These are phyloP conservation scores for Avena sativa DNA, from an alignment of 176 grass and related monocot species.

Conservation along the genomic window DNA sequence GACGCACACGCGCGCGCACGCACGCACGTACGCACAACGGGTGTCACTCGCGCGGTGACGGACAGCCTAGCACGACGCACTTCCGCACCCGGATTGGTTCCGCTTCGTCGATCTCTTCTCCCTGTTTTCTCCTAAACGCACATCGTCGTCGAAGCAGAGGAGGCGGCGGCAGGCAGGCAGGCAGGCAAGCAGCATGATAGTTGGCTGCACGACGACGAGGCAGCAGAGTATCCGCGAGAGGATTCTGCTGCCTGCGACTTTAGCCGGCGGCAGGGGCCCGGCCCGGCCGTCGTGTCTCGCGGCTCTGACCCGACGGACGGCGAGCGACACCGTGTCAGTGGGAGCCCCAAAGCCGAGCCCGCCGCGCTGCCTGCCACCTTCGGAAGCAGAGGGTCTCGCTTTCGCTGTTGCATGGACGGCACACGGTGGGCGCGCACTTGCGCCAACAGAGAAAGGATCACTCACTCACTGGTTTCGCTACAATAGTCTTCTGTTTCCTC, in stretches of 20 bases:
- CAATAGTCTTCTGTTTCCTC: not conserved
- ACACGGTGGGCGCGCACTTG: slow-evolving; percentile 24
- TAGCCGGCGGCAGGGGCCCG: not conserved
- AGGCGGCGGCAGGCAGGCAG: too few relatives aligned
- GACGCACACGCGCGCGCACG: slow-evolving; percentile 13
- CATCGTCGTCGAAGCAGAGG: too few relatives aligned
- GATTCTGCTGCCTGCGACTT: slow-evolving; percentile 16
- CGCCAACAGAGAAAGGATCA: slow-evolving; percentile 15
- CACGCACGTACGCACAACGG: not conserved
- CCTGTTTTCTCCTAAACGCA: too few relatives aligned
- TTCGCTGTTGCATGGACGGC: slow-evolving; percentile 40
- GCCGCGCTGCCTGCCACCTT: slow-evolving; percentile 14
- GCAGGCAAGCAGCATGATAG: too few relatives aligned
- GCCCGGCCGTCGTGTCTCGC: slow-evolving; percentile 26
- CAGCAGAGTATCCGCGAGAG: not conserved
- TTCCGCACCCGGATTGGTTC: too few relatives aligned
- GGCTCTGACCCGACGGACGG: not conserved
- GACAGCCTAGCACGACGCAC: not conserved
- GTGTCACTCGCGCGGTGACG: too few relatives aligned
- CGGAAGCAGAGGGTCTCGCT: slow-evolving; percentile 47
- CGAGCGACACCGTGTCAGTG: slow-evolving; percentile 30
- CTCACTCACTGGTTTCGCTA: not conserved
- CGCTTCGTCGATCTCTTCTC: too few relatives aligned
- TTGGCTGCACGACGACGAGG: not conserved
- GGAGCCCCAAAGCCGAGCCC: slow-evolving; percentile 1